Base-by-base conservation (phyloP, 768 basidiomycete genomes). In the Boletales sp. region DNA sequence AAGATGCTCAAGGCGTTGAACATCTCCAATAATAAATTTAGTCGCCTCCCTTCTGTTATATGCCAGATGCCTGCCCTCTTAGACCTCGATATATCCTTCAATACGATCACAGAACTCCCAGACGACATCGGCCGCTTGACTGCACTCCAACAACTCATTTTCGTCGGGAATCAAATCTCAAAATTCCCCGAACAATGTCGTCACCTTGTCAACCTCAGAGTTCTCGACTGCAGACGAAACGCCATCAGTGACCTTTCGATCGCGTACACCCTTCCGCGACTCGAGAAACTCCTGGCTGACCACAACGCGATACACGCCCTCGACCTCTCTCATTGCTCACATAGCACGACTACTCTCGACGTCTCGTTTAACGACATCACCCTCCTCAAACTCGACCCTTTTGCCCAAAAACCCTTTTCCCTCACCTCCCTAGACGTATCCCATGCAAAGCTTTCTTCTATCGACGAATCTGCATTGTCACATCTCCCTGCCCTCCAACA, bases 21-120 rank as follows among this genome's bases (percentile, higher is more conserved):
- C 69, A 86, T 98, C 50, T 95, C 94, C 47, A 97, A 97, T 69
- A 99, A 98, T 76, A 90, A 92, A 65, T 93, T 97, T 66, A 78
- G 78, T 27, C 62, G 61, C 8, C 75, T 98, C 44, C 95, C 95
- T 0, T 56, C 72, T 0, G 87, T 87, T 32, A 79, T 99, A 24
- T 83, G 80, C 65, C 74, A 85, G 52, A 80, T 98, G 61, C 68
- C 73, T 5, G 77, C 72, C n/a, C 79, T 99, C 17, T 72, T 78
- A 34, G 90, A 94, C 58, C 82, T 99, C 17, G 94, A 98, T 60
- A 75, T 97, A 35, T 98, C 97, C 0, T 97, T 97, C 76, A 99
- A 99, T 72, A 82, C 78, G 66, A 84, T 98, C 50, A 75, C 80
- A 0, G 81, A 84, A 43, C 77, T 98, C 2, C 94, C 94, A 0